These are phyloP conservation scores for Phytophthora colocasiae DNA, from an alignment of 352 stramenopile genomes.

Conservation along the genomic window DNA sequence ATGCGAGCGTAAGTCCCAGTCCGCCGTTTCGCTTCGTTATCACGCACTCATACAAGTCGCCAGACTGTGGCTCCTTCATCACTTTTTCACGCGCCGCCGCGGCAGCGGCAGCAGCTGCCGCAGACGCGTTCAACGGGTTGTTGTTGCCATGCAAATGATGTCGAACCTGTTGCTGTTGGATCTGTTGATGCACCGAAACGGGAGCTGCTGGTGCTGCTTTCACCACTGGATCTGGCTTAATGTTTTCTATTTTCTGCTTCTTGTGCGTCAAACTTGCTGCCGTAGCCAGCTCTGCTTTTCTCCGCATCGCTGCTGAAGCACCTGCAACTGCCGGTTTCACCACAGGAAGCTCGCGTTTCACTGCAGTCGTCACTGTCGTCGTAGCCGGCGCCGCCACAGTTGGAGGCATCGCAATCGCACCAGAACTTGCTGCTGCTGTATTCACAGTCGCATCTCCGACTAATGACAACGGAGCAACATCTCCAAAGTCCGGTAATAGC, in stretches of 20 bases:
- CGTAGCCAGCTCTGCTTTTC: constrained; percentile 33
- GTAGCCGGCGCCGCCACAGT: constrained; percentile 3
- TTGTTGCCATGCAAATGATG: constrained; percentile 40
- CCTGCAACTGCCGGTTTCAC: constrained; percentile 31
- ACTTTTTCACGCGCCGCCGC: constrained; percentile 72
- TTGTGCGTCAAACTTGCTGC: constrained; percentile 27
- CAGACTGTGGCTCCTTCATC: constrained; percentile 84
- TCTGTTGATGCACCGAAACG: constrained; percentile 28
- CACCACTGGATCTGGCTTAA: constrained; percentile 38
- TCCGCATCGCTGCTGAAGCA: constrained; percentile 20
- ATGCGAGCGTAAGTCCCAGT: constrained; percentile 76
- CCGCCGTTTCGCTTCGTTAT: constrained; percentile 85
- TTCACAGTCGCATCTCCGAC: constrained; percentile 26
- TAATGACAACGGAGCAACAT: constrained; percentile 52
- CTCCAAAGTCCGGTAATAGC: constrained; percentile 65
- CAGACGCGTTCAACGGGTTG: constrained; percentile 26
- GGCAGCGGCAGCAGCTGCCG: constrained; percentile 37
- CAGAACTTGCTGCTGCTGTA: constrained; percentile 12
- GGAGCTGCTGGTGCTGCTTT: constrained; percentile 21
- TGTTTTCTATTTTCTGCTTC: constrained; percentile 68
- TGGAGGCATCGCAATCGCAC: constrained; percentile 12
- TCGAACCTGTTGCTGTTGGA: constrained; percentile 34
- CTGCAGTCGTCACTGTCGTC: constrained; percentile 36
- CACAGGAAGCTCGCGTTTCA: constrained; percentile 37
- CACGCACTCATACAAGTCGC: constrained; percentile 86